Conservation (phyloP, 1,139 yeast genomes). For the Saccharomyces hybrid region DNA sequence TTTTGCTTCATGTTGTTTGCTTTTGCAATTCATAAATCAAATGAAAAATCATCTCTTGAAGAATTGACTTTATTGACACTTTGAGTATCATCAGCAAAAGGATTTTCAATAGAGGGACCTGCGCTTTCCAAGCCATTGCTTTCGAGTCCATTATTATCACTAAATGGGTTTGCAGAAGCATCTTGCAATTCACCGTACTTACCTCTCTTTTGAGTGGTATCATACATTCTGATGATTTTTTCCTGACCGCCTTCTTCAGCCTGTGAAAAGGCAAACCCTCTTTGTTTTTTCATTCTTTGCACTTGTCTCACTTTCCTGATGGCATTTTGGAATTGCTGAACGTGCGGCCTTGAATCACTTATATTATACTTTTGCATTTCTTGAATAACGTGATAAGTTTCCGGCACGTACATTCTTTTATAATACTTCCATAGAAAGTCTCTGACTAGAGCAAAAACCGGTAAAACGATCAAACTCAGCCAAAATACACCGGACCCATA, state of each 20-base stretch:
- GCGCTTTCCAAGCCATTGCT: slow-evolving; percentile 3
- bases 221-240: slow-evolving; percentile 84
- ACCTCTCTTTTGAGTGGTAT: slow-evolving; percentile 66
- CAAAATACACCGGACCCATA: slow-evolving; percentile 79
- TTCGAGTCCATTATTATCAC: slow-evolving; percentile 13
- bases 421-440: slow-evolving; percentile 94
- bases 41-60: neutral
- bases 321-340: slow-evolving; percentile 95
- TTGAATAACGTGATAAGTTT: slow-evolving; percentile 89
- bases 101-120: slow-evolving; percentile 6
- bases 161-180: slow-evolving; percentile 31
- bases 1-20: neutral
- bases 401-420: slow-evolving; percentile 85
- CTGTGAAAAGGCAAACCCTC: slow-evolving; percentile 98
- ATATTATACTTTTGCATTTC: slow-evolving; percentile 94
- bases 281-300: slow-evolving; percentile 94
- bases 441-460: slow-evolving; percentile 70
- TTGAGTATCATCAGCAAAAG: slow-evolving; percentile 8
- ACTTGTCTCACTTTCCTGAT: slow-evolving; percentile 96
- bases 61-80: neutral
- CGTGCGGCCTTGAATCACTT: slow-evolving; percentile 88
- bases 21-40: neutral
- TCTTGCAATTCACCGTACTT: slow-evolving; percentile 46
- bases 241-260: slow-evolving; percentile 92
- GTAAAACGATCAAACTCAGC: slow-evolving; percentile 71